Evolutionary conservation across 176 grass and related monocot species (phyloP), one percentile per base, ranked within the genome.

Genomic region (Chloris gayana): DNA sequence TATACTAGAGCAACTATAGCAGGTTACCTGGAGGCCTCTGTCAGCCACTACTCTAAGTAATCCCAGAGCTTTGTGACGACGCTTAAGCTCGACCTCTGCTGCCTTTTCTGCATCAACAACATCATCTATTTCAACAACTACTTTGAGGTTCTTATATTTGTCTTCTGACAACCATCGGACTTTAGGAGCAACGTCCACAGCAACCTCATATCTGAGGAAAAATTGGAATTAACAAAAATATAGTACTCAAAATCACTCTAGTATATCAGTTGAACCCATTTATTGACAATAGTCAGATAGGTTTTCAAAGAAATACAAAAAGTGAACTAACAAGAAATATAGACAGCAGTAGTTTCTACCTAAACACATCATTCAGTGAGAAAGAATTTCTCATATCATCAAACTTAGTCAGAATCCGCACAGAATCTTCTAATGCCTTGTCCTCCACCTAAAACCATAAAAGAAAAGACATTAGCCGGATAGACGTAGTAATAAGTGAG

Each of bases 101-200:
- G 88, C 88, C 41, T 83, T 93, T 93, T 93, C 74, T 26, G 92
- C 92, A 63, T 95, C 77, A 85, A 99, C 67, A 76, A 80, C 82
- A 57, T 89, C 88, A 77, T 93, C 92, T 91, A 99, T 89, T 84
- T 99, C 96, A 74, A 98, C 88, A 38, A 99, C 58, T 78, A 99
- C 89, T 82, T 99, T 99, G 69, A 95, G 68, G 67, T 93, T 91
- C 76, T 91, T 99, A 79, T 99, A 95, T 83, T 95, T 95, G 47
- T 90, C 80, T 74, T 98, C 88, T 4, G 90, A 85, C 78, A 87
- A 86, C 96, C 92, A 99, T 77, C 62, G 88, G 2, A 99, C 86
- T 64, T 90, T 78, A 86, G 92, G 96, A 42, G 76, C 64, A 67
- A 98, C 79, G 62, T 98, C 92, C 74, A 94, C 92, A 70, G 82